Conservation (phyloP, 2,329 filamentous ascomycete genomes). For the Aspergillus costaricaensis region DNA sequence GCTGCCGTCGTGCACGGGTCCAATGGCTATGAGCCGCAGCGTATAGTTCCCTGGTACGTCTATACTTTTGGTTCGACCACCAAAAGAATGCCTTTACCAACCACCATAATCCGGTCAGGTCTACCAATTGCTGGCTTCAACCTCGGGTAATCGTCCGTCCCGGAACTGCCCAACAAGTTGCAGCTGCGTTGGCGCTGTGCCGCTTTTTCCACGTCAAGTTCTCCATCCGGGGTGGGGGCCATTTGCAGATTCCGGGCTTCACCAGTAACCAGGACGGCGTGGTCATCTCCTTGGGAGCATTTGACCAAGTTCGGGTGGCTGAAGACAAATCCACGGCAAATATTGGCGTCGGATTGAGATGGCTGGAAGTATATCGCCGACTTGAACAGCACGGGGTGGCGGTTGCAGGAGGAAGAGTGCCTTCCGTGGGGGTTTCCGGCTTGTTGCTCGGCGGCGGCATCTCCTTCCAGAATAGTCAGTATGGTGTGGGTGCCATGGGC, state of each 20-base stretch:
- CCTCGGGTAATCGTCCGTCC: conserved; percentile 2
- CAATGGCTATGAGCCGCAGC: conserved; percentile 5
- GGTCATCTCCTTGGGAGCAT: conserved; percentile 50
- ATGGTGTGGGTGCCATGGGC: conserved; percentile 17
- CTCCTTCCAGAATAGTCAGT: conserved; percentile 20
- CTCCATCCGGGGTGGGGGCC: conserved; percentile 23
- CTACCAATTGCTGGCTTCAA: conserved; percentile 7
- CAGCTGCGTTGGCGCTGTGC: background rate
- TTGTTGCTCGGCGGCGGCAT: conserved; percentile 45
- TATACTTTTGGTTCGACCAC: background rate
- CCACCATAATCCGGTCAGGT: background rate
- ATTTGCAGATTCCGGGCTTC: conserved; percentile 23
- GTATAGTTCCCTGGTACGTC: conserved; percentile 3
- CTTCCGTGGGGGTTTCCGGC: conserved; percentile 49
- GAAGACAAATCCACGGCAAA: conserved; percentile 38
- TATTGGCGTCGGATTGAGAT: conserved; percentile 51
- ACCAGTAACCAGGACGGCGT: conserved; percentile 40
- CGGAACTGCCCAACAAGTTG: background rate
- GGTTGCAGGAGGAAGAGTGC: conserved; percentile 49
- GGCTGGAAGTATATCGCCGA: conserved; percentile 45
- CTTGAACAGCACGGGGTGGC: conserved; percentile 46
- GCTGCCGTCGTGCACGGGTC: conserved; percentile 1
- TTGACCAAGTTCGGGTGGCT: conserved; percentile 41
- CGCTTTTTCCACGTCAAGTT: conserved; percentile 17
- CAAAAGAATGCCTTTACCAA: background rate